Conservation (phyloP, 768 basidiomycete species). For the Hortiboletus flavorubellus region DNA sequence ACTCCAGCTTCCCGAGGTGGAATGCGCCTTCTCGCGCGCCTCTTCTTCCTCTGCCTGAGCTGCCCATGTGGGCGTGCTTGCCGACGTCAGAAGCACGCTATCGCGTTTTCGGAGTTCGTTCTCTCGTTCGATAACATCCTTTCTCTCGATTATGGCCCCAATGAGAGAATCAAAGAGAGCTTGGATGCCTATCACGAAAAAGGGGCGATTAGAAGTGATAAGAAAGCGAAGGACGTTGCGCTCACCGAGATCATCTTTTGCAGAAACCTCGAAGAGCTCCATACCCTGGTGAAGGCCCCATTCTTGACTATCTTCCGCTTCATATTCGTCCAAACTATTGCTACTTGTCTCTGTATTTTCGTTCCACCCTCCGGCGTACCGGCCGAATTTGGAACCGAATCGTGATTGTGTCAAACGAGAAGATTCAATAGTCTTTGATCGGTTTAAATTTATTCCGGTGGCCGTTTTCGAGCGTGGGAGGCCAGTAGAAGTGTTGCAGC, state of each 20-base stretch:
- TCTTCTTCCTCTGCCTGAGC: slow-evolving; percentile 81
- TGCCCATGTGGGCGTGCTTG: slow-evolving; percentile 67
- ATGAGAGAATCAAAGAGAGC: slow-evolving; percentile 79
- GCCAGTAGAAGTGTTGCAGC: slow-evolving; percentile 48
- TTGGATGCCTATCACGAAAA: slow-evolving; percentile 59
- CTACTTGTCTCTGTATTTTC: slow-evolving; percentile 59
- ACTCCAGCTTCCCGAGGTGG: slow-evolving; percentile 54
- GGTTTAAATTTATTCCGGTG: slow-evolving; percentile 31
- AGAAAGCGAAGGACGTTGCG: not conserved
- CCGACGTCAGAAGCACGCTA: slow-evolving; percentile 71
- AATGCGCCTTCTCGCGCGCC: slow-evolving; percentile 51
- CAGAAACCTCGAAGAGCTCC: slow-evolving; percentile 88
- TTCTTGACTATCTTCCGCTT: slow-evolving; percentile 51
- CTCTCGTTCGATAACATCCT: slow-evolving; percentile 77
- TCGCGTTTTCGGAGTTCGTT: slow-evolving; percentile 78
- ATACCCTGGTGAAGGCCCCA: slow-evolving; percentile 82
- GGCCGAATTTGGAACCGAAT: slow-evolving; percentile 56
- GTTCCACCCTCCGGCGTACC: slow-evolving; percentile 49
- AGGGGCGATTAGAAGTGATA: slow-evolving; percentile 12
- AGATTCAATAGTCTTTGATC: slow-evolving; percentile 36
- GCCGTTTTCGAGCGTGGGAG: slow-evolving; percentile 51
- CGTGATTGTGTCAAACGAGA: slow-evolving; percentile 49
- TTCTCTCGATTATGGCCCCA: slow-evolving; percentile 70
- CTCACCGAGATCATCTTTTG: slow-evolving; percentile 81
- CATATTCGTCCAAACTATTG: slow-evolving; percentile 65